Evolutionary conservation across 1,284 basidiomycete genomes (phyloP), one percentile per base, ranked within the genome.

Genomic region (Neotropicomus parvogracilis): DNA sequence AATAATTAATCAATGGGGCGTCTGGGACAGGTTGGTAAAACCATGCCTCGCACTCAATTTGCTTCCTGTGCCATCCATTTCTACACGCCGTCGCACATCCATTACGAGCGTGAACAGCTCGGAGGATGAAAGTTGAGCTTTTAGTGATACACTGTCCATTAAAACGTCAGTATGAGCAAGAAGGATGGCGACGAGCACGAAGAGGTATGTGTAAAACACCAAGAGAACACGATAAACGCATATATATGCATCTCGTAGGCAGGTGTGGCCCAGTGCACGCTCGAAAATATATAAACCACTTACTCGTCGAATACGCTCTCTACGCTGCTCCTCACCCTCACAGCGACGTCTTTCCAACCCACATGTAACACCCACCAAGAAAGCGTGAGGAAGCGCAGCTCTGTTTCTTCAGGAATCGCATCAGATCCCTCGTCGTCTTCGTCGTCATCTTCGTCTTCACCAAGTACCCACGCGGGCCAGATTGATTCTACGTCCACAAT

Each of bases 361-460:
- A 88, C 83, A 59, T 95, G 86, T 46, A 95, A 63, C 40, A 95
- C 75, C 90, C 91, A 95, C 89, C 91, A 95, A 43, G 83, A 89
- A 54, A 94, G 79, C 0, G 89, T 92, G 48, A 95, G 73, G 61
- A 84, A 95, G 60, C 84, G 84, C 53, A 79, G 72, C 66, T 94
- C 89, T 1, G 81, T 80, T 44, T 83, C 80, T 32, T 83, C 79
- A 29, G 65, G 68, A 12, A 81, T 69, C 21, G 59, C 64, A 28
- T 61, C 57, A 28, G 61, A 57, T 19, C 59, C 64, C 4, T 53
- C 43, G 2, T 49, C 43, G 0, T 52, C 62, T 5, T 53, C 54
- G 3, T 50, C 52, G 6, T 36, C 44, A 12, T 52, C 49, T 4
- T 56, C 44, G 2, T 19, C 44, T 21, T 57, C 38, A 1, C 49